Evolutionary conservation across 352 stramenopile genomes (phyloP).

Genomic region (Globisporangium uncinulatum): DNA sequence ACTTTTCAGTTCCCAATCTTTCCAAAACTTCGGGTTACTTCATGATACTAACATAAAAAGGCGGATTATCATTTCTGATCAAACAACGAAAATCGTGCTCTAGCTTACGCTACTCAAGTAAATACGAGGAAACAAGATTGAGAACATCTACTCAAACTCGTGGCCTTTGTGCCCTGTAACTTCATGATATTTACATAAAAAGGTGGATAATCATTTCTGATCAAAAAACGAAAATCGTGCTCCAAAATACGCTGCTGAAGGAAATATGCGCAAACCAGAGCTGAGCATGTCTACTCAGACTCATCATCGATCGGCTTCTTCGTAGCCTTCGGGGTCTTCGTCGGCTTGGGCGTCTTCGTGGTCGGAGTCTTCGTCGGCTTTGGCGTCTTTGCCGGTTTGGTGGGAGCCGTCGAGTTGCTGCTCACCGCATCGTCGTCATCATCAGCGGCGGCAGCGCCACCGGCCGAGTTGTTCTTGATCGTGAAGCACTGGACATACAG

Average conservation of each 20-base stretch:
- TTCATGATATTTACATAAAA: too few species aligned
- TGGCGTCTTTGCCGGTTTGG: background rate
- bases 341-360: constrained; percentile 4
- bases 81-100: background rate
- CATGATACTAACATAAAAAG: background rate
- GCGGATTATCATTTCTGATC: background rate
- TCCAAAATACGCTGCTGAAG: too few species aligned
- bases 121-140: background rate
- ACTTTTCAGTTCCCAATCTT: background rate
- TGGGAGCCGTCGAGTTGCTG: constrained; percentile 1
- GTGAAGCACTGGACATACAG: constrained; percentile 21
- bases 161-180: too few species aligned
- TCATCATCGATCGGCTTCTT: constrained; percentile 4
- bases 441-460: background rate
- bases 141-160: too few species aligned
- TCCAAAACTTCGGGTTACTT: background rate
- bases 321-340: background rate
- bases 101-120: too few species aligned
- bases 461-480: constrained; percentile 14
- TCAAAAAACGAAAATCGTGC: too few species aligned
- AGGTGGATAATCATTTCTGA: too few species aligned
- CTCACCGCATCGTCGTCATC: background rate
- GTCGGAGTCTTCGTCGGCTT: background rate
- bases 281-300: background rate
- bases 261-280: too few species aligned